Evolutionary conservation across 139 green algal genomes (phyloP).

Genomic region (Diplosphaera chodatii): DNA sequence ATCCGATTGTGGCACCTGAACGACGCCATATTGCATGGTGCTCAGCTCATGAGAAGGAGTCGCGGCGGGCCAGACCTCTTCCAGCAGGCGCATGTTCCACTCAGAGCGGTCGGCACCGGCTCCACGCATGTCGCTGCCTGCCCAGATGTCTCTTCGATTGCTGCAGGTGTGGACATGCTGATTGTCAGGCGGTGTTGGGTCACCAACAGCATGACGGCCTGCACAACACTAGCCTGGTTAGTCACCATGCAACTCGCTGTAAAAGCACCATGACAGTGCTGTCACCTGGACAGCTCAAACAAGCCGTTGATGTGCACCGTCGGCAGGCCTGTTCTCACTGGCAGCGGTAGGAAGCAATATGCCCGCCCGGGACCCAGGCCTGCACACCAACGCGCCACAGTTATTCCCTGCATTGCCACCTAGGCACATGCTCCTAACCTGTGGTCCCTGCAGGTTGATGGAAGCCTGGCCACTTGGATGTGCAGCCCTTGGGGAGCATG

Average conservation of each 20-base stretch:
- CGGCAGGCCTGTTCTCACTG: slow-evolving; percentile 44
- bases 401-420: no score
- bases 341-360: slow-evolving; percentile 74
- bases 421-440: no score
- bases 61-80: slow-evolving; percentile 17
- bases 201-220: no score
- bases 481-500: no score
- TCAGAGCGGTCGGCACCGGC: slow-evolving; percentile 44
- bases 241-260: neutral
- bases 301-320: slow-evolving; percentile 63
- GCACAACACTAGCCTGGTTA: slow-evolving; percentile 4
- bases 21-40: no score
- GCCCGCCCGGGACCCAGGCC: slow-evolving; percentile 18
- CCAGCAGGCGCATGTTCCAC: slow-evolving; percentile 64
- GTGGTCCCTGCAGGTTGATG: no score
- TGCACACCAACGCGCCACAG: neutral
- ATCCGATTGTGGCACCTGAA: no score
- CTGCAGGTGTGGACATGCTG: no score
- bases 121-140: slow-evolving; percentile 60
- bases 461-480: no score
- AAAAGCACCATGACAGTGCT: slow-evolving; percentile 31
- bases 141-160: slow-evolving; percentile 61
- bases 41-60: neutral
- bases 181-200: no score
- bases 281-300: slow-evolving; percentile 59